phyloP scores from a whole-genome alignment of 192 early-diverging fungal species.

The Umbelopsis isabellina region DNA sequence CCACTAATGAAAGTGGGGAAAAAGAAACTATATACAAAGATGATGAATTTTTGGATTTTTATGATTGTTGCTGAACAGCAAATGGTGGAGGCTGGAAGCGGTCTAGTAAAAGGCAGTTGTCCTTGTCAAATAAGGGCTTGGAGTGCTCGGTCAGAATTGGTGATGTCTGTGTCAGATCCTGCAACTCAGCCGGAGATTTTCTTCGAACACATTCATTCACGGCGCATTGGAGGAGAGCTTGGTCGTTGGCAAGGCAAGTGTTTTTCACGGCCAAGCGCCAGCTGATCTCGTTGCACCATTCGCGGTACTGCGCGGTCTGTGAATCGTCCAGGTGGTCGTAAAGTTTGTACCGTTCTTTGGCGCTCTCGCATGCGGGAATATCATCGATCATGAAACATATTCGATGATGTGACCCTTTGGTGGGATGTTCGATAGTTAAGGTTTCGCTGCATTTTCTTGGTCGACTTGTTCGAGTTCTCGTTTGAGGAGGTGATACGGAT shows the following conservation, averaged over 20 bases:
- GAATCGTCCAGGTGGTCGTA: background rate
- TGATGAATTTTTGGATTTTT: background rate
- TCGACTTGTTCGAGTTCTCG: no score
- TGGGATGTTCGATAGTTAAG: background rate
- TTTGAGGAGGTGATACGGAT: no score
- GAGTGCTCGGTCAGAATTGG: background rate
- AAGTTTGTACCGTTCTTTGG: slow-evolving; percentile 3
- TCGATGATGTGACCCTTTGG: background rate
- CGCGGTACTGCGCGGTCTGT: slow-evolving; percentile 9
- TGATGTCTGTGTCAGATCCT: background rate
- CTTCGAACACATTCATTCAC: slow-evolving; percentile 16
- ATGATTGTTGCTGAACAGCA: background rate
- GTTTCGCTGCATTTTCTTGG: slow-evolving; percentile 6
- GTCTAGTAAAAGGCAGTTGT: background rate
- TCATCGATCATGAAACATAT: slow-evolving; percentile 9
- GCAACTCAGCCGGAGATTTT: slow-evolving; percentile 10
- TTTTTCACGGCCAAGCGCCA: slow-evolving; percentile 10
- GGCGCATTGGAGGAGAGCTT: background rate
- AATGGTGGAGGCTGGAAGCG: background rate
- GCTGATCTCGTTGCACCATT: slow-evolving; percentile 18
- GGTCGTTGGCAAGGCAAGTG: slow-evolving; percentile 1
- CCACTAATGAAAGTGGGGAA: no score
- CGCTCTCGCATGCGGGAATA: background rate
- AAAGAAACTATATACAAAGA: no score
- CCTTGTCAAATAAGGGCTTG: background rate